A percentile compares a stretch with the other conserved stretches of the same genome.
Evolutionary conservation across 1,139 yeast species (phyloP).

Genomic region (Saccharomyces hybrid): DNA sequence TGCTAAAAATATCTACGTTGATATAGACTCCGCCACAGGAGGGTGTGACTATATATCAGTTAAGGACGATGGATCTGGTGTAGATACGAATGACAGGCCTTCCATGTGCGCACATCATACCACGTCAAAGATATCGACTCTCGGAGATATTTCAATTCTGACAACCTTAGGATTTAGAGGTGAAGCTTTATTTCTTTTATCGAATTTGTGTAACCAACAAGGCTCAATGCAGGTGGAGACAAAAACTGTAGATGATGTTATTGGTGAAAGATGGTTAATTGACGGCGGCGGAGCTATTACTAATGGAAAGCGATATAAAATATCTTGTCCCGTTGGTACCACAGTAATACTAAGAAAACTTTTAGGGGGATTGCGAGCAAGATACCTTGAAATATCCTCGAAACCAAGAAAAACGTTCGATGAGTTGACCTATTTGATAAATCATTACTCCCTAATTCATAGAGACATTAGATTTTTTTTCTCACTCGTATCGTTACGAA

Average conservation of each 20-base stretch:
- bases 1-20: constrained; percentile 44
- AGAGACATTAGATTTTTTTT: constrained; percentile 31
- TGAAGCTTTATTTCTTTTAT: constrained; percentile 55
- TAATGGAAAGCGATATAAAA: constrained; percentile 12
- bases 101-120: constrained; percentile 46
- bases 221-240: constrained; percentile 33
- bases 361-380: constrained; percentile 33
- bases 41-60: constrained; percentile 50
- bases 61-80: constrained; percentile 65
- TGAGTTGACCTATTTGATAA: constrained; percentile 25
- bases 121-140: constrained; percentile 49
- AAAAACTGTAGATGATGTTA: constrained; percentile 26
- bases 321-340: constrained; percentile 34
- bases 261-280: constrained; percentile 36
- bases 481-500: constrained; percentile 16
- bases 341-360: constrained; percentile 31
- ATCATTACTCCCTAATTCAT: constrained; percentile 31
- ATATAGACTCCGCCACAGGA: constrained; percentile 47
- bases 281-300: constrained; percentile 27
- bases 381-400: constrained; percentile 30
- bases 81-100: constrained; percentile 39
- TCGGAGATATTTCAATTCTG: constrained; percentile 37
- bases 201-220: constrained; percentile 36
- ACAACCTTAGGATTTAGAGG: constrained; percentile 63
- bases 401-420: constrained; percentile 24